Evolutionary conservation across 2,329 filamentous ascomycete genomes (phyloP), one percentile per base, ranked within the genome.

Genomic region (Aspergillus vadensis): DNA sequence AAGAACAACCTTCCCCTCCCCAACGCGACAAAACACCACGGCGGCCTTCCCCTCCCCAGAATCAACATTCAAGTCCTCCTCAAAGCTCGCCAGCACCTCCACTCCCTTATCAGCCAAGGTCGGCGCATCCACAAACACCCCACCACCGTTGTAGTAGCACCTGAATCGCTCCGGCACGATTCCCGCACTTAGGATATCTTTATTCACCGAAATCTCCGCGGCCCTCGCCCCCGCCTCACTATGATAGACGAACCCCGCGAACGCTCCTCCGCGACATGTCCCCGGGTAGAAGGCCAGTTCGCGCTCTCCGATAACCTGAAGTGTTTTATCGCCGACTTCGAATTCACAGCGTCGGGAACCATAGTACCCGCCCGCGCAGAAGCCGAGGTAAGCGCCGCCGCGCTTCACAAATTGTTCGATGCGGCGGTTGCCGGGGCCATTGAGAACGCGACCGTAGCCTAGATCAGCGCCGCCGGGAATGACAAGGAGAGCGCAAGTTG

Each of bases 331-430:
- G 2, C 92, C 92, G 12, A 95, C 88, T 77, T 98, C 94, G 65
- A 98, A 99, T 74, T 99, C 95, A 72, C 94, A 97, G 64, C 83
- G 84, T 41, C 83, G 81, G 66, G 84, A 88, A 21, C 90, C 95
- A 70, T 97, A 99, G 78, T 99, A 99, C 10, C 90, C 95, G 5
- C 95, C 95, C 2, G 95, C 95, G 73, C 95, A 99, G 69, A 99
- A 88, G 0, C 95, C 95, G 2, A 99, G 83, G 72, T 95, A 99
- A 0, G 85, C 82, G 15, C 95, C 95, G 27, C 95, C 95, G 30
- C 86, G 84, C 61, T 92, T 90, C 53, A 99, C 91, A 71, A 90
- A 99, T 67, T 94, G 89, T 58, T 84, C 81, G 74, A 99, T 97
- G 65, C 86, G 85, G 38, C 89, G 85, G 75, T 98, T 99, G 1